A percentile compares a stretch with the other conserved stretches of the same genome.
These are phyloP conservation scores for Basipetospora sp. DNA, from an alignment of 2,329 filamentous ascomycete species.

Conservation along the genomic window DNA sequence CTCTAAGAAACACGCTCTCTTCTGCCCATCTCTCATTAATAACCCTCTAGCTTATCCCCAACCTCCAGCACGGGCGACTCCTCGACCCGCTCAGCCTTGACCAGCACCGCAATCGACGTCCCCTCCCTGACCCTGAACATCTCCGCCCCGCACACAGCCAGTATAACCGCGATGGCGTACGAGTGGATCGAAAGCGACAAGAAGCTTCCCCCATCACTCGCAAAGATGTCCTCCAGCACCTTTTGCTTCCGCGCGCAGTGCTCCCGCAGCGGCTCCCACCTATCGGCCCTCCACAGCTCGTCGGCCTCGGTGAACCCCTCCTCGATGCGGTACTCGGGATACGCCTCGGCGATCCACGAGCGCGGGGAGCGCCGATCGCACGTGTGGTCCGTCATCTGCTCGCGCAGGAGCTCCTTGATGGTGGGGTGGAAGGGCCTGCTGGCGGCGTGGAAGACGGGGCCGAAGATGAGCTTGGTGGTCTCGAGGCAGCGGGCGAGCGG, in stretches of 20 bases:
- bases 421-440: constrained; percentile 31
- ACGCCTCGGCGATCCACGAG: constrained; percentile 32
- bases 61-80: constrained; percentile 5
- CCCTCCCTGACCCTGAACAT: constrained; percentile 34
- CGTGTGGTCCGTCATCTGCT: constrained; percentile 45
- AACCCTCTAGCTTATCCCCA: constrained; percentile 5
- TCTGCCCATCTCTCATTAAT: too few relatives aligned
- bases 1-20: neutral
- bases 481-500: constrained; percentile 44
- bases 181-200: constrained; percentile 38
- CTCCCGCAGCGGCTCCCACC: constrained; percentile 33
- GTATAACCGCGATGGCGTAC: constrained; percentile 29
- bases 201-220: constrained; percentile 20
- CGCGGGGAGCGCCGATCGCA: constrained; percentile 41
- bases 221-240: constrained; percentile 33
- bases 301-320: constrained; percentile 40
- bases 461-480: constrained; percentile 38
- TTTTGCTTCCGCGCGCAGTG: constrained; percentile 28
- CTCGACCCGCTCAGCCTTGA: constrained; percentile 23
- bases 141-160: constrained; percentile 26
- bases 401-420: constrained; percentile 44
- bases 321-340: constrained; percentile 38
- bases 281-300: constrained; percentile 31
- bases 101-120: constrained; percentile 39
- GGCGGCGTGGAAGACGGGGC: constrained; percentile 21